Percentiles rank a stretch among this genome's conserved stretches.
Conservation (phyloP, 1,284 basidiomycete genomes). For the Ustilago vetiveriae region DNA sequence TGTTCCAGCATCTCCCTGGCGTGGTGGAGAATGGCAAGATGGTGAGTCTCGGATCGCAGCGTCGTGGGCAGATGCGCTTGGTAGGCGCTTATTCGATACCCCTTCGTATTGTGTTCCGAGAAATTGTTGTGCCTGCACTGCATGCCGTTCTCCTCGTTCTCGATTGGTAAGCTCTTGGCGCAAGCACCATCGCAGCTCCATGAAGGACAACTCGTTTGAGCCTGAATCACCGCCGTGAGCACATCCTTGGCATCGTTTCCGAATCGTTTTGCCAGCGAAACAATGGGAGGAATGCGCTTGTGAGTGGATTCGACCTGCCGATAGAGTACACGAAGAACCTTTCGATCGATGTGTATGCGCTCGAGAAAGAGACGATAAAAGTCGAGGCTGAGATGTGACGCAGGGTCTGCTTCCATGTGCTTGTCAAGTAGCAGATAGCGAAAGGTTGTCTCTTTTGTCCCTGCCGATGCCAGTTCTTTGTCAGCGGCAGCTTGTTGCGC, state of each 20-base stretch:
- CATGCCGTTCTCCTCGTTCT: not conserved
- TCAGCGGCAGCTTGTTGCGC: constrained; percentile 15
- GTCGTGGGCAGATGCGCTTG: constrained; percentile 34
- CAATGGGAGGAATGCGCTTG: constrained; percentile 15
- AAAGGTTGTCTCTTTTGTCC: constrained; percentile 10
- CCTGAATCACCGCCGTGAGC: constrained; percentile 26
- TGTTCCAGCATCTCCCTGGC: constrained; percentile 50
- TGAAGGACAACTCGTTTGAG: constrained; percentile 32
- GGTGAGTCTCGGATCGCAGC: constrained; percentile 38
- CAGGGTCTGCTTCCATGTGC: not conserved
- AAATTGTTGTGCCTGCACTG: not conserved
- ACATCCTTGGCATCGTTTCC: constrained; percentile 50
- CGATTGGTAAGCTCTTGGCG: not conserved
- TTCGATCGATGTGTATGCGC: constrained; percentile 34
- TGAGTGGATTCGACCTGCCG: constrained; percentile 25
- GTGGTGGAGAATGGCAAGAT: constrained; percentile 38
- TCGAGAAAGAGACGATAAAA: constrained; percentile 48
- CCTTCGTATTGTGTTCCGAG: constrained; percentile 1
- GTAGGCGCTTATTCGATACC: constrained; percentile 35
- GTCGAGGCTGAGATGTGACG: constrained; percentile 4
- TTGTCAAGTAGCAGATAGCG: constrained; percentile 10
- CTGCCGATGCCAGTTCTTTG: not conserved
- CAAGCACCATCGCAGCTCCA: constrained; percentile 6
- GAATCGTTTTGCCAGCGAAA: constrained; percentile 13
- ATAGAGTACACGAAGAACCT: constrained; percentile 37